A percentile compares a stretch with the other conserved stretches of the same genome.
phyloP scores from a whole-genome alignment of 345 rosid species.

The Eutrema heterophyllum region DNA sequence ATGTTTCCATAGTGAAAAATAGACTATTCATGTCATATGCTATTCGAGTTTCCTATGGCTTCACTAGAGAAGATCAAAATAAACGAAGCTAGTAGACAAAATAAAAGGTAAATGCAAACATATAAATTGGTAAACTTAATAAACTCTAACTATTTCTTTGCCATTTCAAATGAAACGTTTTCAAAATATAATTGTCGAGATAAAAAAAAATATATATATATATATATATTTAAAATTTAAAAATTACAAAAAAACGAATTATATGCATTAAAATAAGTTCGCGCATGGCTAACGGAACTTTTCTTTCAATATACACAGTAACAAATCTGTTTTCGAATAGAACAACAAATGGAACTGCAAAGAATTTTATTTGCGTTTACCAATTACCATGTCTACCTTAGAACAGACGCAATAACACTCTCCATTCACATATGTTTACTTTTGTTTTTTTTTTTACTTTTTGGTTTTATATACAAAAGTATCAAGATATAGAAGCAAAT shows the following conservation, averaged over 20 bases:
- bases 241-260: no score
- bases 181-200: neutral
- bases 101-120: neutral
- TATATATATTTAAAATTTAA: no score
- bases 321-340: neutral
- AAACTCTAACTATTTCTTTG: neutral
- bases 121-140: neutral
- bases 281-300: neutral
- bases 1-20: slow-evolving; percentile 1
- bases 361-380: neutral
- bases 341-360: neutral
- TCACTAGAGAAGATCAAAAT: neutral
- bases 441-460: no score
- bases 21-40: neutral
- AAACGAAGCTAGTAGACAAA: neutral
- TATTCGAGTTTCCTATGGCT: neutral
- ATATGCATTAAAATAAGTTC: neutral
- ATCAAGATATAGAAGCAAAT: no score
- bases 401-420: neutral
- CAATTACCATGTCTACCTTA: neutral
- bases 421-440: neutral
- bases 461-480: no score
- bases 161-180: neutral
- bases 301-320: neutral
- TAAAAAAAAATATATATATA: no score